Evolutionary conservation across 2,329 filamentous ascomycete species (phyloP).

Genomic region (Botrytis galanthina): DNA sequence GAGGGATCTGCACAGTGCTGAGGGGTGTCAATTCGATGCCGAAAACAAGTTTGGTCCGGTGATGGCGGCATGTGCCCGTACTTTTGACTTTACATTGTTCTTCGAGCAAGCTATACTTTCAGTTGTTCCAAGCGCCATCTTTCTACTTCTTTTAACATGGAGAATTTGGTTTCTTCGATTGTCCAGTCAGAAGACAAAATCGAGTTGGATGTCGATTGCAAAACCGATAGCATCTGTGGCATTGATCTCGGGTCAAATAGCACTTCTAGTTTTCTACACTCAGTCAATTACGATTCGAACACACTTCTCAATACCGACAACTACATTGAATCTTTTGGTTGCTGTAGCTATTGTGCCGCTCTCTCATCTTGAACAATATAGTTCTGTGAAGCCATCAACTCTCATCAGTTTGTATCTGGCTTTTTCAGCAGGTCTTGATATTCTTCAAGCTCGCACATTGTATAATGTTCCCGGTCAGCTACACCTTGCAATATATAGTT

Average conservation of each 20-base stretch:
- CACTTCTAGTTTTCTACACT: not conserved
- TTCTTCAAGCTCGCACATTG: not conserved
- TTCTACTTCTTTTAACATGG: not conserved
- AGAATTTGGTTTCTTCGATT: not conserved
- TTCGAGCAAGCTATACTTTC: not conserved
- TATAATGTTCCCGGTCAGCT: not conserved
- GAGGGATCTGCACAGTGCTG: not conserved
- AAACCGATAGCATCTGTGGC: not conserved
- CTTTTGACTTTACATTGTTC: not conserved
- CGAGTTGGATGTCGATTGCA: not conserved
- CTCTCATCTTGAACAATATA: slow-evolving; percentile 20
- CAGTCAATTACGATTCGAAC: not conserved
- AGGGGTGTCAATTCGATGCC: too few species aligned
- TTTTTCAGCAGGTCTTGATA: not conserved
- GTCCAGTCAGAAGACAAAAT: not conserved
- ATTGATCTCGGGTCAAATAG: not conserved
- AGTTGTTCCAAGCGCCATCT: not conserved
- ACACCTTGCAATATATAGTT: slow-evolving; percentile 19
- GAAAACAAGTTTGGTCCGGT: not conserved
- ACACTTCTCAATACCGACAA: not conserved
- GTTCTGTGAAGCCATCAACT: not conserved
- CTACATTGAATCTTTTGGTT: not conserved
- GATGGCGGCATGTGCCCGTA: too few species aligned
- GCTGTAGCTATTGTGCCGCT: not conserved
- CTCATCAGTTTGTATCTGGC: not conserved